Evolutionary conservation across 805 yeast genomes (phyloP).

Genomic region (Babjeviella inositovora): DNA sequence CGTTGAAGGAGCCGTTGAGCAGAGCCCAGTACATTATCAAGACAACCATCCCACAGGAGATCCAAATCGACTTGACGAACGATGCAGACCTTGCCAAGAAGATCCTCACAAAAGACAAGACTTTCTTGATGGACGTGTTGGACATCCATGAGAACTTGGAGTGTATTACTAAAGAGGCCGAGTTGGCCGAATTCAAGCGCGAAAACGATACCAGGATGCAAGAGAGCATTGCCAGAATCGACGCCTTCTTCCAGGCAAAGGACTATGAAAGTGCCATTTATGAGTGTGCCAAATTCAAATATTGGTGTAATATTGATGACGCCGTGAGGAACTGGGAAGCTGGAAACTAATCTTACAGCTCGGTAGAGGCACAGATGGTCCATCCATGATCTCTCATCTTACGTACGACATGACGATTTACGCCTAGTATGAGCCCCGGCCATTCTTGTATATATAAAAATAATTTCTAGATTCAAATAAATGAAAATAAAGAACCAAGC

Average conservation of each 20-base stretch:
- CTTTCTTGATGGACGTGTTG: constrained; percentile 56
- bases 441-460: too few relatives aligned
- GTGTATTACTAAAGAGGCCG: constrained; percentile 40
- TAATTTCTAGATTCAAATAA: too few relatives aligned
- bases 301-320: constrained; percentile 66
- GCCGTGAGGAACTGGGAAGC: constrained; percentile 71
- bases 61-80: constrained; percentile 35
- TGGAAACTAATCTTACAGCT: too few relatives aligned
- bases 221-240: constrained; percentile 24
- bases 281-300: constrained; percentile 59
- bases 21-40: constrained; percentile 50
- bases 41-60: too few relatives aligned
- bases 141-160: constrained; percentile 78
- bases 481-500: too few relatives aligned
- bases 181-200: constrained; percentile 28
- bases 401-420: too few relatives aligned
- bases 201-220: constrained; percentile 45
- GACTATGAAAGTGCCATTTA: constrained; percentile 45
- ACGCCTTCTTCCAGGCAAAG: constrained; percentile 22
- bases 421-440: too few relatives aligned
- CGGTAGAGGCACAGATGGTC: too few relatives aligned
- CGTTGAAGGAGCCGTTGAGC: constrained; percentile 50
- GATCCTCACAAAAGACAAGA: constrained; percentile 30
- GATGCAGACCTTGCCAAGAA: constrained; percentile 28
- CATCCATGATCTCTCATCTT: too few relatives aligned